Evolutionary conservation across 2,329 filamentous ascomycete genomes (phyloP).

Genomic region (Catunica adiposa): DNA sequence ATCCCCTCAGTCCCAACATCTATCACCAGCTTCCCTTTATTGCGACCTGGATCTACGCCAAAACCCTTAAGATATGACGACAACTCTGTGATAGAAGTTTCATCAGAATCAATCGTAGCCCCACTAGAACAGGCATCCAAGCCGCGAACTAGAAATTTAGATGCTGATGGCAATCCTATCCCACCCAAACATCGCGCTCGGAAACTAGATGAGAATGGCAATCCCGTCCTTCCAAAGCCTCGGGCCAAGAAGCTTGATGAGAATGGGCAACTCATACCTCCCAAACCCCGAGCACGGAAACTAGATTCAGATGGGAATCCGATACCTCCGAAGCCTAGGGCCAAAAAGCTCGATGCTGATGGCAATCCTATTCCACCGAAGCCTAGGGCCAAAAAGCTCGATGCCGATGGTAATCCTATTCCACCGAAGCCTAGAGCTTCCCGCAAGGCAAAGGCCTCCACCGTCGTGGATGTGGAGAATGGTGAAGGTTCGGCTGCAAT

Average conservation of each 20-base stretch:
- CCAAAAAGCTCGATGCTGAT: conserved; percentile 2
- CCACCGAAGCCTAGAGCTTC: conserved; percentile 3
- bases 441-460: not conserved
- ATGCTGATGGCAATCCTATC: not conserved
- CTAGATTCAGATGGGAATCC: conserved; percentile 1
- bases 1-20: not conserved
- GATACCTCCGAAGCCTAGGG: conserved; percentile 1
- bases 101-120: not conserved
- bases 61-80: not conserved
- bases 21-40: not conserved
- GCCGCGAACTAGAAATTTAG: not conserved
- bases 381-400: too few relatives aligned
- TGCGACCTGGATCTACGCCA: not conserved
- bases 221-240: not conserved
- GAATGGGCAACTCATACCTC: not conserved
- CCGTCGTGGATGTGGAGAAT: not conserved
- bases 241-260: not conserved
- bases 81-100: conserved; percentile 10
- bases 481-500: not conserved
- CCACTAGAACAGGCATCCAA: not conserved
- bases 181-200: not conserved
- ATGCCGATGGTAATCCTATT: too few relatives aligned
- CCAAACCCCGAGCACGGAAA: conserved; percentile 1
- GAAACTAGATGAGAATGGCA: not conserved
- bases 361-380: not conserved